Percentiles rank a stretch among this genome's conserved stretches.
These are phyloP conservation scores for Carex cristatella DNA, from an alignment of 176 grass and related monocot genomes.

Conservation along the genomic window DNA sequence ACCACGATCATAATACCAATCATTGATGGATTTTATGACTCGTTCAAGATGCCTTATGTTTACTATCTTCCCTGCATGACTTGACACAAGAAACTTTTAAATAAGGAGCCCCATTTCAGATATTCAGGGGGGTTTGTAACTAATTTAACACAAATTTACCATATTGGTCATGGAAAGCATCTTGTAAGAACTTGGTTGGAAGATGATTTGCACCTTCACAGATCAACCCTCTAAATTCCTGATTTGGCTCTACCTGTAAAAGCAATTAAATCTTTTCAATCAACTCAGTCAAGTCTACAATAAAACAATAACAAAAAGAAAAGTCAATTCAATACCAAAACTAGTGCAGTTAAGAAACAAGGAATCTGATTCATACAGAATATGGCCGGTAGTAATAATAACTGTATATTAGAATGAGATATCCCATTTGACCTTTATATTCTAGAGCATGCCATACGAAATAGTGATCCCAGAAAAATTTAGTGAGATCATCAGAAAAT, in stretches of 20 bases:
- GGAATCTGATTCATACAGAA: background rate
- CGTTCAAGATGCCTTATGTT: slow-evolving; percentile 88
- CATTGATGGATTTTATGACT: slow-evolving; percentile 76
- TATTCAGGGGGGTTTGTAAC: background rate
- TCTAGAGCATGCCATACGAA: too few species aligned
- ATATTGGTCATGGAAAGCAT: slow-evolving; percentile 62
- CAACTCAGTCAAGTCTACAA: background rate
- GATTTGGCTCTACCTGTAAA: slow-evolving; percentile 93
- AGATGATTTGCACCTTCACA: slow-evolving; percentile 88
- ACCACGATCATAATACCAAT: slow-evolving; percentile 80
- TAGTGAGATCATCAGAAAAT: too few species aligned
- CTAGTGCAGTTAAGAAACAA: background rate
- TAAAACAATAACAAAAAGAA: background rate
- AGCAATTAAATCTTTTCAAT: background rate
- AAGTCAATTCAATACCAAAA: background rate
- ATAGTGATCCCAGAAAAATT: too few species aligned
- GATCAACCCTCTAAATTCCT: slow-evolving; percentile 82
- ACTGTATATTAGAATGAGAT: background rate
- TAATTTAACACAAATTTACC: slow-evolving; percentile 43
- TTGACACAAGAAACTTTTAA: slow-evolving; percentile 37
- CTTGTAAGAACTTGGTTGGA: slow-evolving; percentile 80
- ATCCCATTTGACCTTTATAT: too few species aligned
- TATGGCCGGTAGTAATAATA: background rate
- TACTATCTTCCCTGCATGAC: slow-evolving; percentile 87
- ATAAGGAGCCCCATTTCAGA: background rate